Evolutionary conservation across 371 early-diverging fungal species (phyloP), one percentile per base, ranked within the genome.

Genomic region (Apophysomyces ossiformis): DNA sequence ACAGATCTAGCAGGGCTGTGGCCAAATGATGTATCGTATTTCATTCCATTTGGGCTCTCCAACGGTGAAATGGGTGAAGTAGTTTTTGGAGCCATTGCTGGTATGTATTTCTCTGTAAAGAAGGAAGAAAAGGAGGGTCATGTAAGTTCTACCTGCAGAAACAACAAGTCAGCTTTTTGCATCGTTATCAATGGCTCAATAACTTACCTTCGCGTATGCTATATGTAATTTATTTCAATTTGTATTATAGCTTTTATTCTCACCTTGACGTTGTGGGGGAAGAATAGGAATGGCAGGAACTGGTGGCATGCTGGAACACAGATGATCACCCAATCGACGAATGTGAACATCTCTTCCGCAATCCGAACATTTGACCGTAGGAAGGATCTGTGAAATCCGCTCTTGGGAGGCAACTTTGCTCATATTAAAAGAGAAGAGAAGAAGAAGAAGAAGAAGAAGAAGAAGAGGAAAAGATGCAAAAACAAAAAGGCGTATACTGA

Each of bases 181-280:
- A 18, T 50, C 4, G 21, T 50, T 50, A 50, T 21, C 54, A 9
- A 50, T 16, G 21, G 54, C 21, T 11, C 8, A 50, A 21, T 21
- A 26, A 32, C 21, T 50, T 50, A 50, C 21, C 21, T 50, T 8
- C 9, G 16, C 21, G 5, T 9, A 9, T 1, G 21, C 21, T 5
- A 16, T 7, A 50, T 32, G 16, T 8, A 18, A 50, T 21, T 7
- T 18, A 50, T 18, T 21, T 9, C 1, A 21, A 7, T 9, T 50
- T 50, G 47, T n/a, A 26, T 26, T 26, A 26, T 26, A 26, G 32
- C 32, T 5, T 7, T 50, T 50, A 36, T 38, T 12, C 43, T 26
- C 70, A 79, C 75, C 75, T 72, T 74, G 69, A 15, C 67, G 57
- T 50, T 50, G 54, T 4, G 54, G 44, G 15, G 59, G 65, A n/a